phyloP scores from a whole-genome alignment of 1,139 yeast species.

The Yamadazyma atmosphaerica region DNA sequence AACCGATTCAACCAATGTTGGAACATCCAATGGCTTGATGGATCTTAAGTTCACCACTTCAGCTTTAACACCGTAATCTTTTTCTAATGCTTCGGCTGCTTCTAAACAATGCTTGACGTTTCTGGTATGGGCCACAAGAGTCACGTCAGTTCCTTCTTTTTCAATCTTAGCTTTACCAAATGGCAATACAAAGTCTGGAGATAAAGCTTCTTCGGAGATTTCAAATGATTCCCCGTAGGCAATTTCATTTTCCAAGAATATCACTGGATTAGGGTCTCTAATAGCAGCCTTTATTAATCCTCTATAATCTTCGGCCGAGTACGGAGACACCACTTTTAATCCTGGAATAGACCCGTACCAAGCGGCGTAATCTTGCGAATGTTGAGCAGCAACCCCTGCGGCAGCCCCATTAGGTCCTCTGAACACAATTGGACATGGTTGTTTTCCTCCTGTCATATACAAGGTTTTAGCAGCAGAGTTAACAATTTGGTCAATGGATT shows the following conservation, averaged over 20 bases:
- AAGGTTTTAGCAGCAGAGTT: conserved; percentile 98
- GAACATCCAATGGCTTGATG: conserved; percentile 93
- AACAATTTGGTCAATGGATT: conserved; percentile 95
- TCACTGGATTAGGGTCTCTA: conserved; percentile 98
- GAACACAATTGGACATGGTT: conserved; percentile 94
- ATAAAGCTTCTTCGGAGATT: conserved; percentile 83
- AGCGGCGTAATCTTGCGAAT: conserved; percentile 95
- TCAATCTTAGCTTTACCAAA: conserved; percentile 96
- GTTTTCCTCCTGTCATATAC: conserved; percentile 99
- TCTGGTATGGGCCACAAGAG: conserved; percentile 90
- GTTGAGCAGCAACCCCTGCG: conserved; percentile 99
- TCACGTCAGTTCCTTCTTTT: conserved; percentile 85
- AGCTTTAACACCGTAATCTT: conserved; percentile 83
- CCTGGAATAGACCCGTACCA: conserved; percentile 99
- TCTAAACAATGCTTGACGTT: conserved; percentile 81
- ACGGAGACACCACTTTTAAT: conserved; percentile 93
- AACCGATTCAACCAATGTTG: conserved; percentile 80
- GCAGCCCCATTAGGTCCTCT: conserved; percentile 99
- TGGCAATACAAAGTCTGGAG: conserved; percentile 88
- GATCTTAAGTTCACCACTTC: conserved; percentile 96
- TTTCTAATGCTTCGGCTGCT: conserved; percentile 85
- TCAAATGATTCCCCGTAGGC: conserved; percentile 91
- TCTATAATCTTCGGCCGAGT: conserved; percentile 93
- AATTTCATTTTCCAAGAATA: conserved; percentile 93
- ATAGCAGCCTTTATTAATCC: conserved; percentile 95